Conservation (phyloP, 805 yeast species). For the Yarrowia sp. region DNA sequence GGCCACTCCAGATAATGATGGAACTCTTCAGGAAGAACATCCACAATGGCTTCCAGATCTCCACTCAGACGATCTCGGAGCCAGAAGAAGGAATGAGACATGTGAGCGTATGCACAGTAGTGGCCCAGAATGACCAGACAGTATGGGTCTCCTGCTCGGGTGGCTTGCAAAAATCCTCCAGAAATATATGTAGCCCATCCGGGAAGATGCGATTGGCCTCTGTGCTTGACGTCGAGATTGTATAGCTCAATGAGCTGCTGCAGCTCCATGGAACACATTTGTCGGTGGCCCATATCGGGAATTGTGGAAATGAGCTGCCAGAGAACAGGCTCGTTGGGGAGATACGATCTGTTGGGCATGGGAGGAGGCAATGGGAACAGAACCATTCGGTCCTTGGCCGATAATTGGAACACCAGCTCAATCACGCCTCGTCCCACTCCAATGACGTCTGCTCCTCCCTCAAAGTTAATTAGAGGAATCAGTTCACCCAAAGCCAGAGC, state of each 20-base stretch:
- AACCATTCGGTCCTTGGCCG: conserved; percentile 34
- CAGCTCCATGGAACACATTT: conserved; percentile 29
- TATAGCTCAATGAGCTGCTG: conserved; percentile 30
- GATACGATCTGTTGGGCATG: conserved; percentile 2
- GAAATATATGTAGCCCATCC: conserved; percentile 38
- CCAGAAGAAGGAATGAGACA: conserved; percentile 31
- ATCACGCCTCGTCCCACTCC: conserved; percentile 36
- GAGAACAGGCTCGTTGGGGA: conserved; percentile 21
- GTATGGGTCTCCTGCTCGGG: conserved; percentile 31
- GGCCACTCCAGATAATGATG: conserved; percentile 36
- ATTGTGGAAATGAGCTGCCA: conserved; percentile 34
- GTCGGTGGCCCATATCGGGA: conserved; percentile 22
- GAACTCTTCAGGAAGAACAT: conserved; percentile 28
- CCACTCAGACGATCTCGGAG: conserved; percentile 25
- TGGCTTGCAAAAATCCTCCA: conserved; percentile 19
- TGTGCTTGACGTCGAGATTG: conserved; percentile 33
- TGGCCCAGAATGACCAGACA: conserved; percentile 34
- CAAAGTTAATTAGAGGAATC: conserved; percentile 32
- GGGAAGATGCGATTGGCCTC: conserved; percentile 34
- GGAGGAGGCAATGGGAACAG: conserved; percentile 33
- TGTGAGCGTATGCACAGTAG: conserved; percentile 35
- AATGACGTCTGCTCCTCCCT: conserved; percentile 35
- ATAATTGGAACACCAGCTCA: conserved; percentile 36
- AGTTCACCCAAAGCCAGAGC: conserved; percentile 34
- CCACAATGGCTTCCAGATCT: conserved; percentile 22